phyloP scores from a whole-genome alignment of 176 grass and related monocot genomes.

The Oryza coarctata region DNA sequence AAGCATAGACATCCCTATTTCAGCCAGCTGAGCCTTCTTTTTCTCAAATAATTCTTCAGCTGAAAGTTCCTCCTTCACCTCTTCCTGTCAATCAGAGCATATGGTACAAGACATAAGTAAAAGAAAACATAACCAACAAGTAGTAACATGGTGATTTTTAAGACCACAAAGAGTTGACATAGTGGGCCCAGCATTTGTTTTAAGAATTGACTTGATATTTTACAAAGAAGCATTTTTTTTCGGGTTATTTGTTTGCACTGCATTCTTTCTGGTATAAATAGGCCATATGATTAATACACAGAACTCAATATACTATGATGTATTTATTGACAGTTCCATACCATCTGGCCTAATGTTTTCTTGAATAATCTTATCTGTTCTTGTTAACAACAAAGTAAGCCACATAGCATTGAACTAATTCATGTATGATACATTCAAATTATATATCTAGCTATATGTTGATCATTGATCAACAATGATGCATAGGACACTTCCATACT shows the following conservation, averaged over 20 bases:
- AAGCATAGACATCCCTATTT: constrained; percentile 80
- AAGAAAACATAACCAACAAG: background rate
- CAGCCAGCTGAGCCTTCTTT: constrained; percentile 86
- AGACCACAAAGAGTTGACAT: background rate
- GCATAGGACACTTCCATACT: constrained; percentile 17
- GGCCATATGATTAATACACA: background rate
- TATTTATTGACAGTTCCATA: constrained; percentile 6
- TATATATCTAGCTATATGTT: background rate
- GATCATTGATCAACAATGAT: background rate
- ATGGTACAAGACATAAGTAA: constrained; percentile 13
- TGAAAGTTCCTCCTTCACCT: constrained; percentile 90
- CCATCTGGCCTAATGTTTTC: background rate
- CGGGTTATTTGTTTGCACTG: background rate
- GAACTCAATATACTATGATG: constrained; percentile 1
- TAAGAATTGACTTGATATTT: background rate
- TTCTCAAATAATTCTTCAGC: constrained; percentile 81
- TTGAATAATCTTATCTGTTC: background rate
- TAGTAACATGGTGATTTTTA: background rate
- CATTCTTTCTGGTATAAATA: background rate
- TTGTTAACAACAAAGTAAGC: constrained; percentile 13
- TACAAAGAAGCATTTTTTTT: background rate
- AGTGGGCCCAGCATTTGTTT: background rate
- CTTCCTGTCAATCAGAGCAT: constrained; percentile 53
- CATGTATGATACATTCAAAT: background rate
- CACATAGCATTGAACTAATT: background rate